Percentiles rank a stretch among this genome's conserved stretches.
phyloP scores from a whole-genome alignment of 2,329 filamentous ascomycete genomes.

The Stachybotrys chartarum region DNA sequence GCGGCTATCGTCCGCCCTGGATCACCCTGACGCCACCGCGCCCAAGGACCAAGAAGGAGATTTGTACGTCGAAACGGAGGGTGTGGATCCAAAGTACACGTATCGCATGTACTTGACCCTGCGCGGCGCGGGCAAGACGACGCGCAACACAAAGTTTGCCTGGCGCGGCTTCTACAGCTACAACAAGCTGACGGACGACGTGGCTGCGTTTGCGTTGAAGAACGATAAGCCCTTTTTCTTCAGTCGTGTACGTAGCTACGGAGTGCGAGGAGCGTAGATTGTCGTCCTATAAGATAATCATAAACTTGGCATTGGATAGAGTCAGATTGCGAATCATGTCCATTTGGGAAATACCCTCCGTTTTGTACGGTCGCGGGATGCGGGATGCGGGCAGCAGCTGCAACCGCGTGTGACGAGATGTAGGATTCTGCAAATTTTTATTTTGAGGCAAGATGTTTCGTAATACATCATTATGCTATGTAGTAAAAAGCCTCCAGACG shows the following conservation, averaged over 20 bases:
- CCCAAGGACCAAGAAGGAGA: slow-evolving; percentile 48
- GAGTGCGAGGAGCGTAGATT: slow-evolving; percentile 13
- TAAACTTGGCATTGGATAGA: not conserved
- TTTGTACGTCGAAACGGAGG: slow-evolving; percentile 80
- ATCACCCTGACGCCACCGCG: slow-evolving; percentile 21
- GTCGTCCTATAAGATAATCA: too few relatives aligned
- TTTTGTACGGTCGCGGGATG: too few relatives aligned
- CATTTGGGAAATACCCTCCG: too few relatives aligned
- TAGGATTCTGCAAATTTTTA: too few relatives aligned
- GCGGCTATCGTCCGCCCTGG: slow-evolving; percentile 34
- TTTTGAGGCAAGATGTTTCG: not conserved
- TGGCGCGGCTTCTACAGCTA: slow-evolving; percentile 94
- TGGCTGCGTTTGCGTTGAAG: slow-evolving; percentile 67
- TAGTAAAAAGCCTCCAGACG: not conserved
- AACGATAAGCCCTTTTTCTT: slow-evolving; percentile 62
- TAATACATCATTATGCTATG: not conserved
- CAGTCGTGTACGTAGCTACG: slow-evolving; percentile 58
- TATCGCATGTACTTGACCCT: slow-evolving; percentile 77
- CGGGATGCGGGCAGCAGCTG: too few relatives aligned
- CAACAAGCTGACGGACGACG: slow-evolving; percentile 83
- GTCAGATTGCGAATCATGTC: too few relatives aligned
- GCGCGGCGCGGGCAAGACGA: slow-evolving; percentile 52
- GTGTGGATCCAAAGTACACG: slow-evolving; percentile 68
- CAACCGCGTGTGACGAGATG: too few relatives aligned
- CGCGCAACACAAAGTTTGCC: slow-evolving; percentile 75